These are phyloP conservation scores for Colletotrichum sp. DNA, from an alignment of 2,329 filamentous ascomycete genomes.

Conservation along the genomic window DNA sequence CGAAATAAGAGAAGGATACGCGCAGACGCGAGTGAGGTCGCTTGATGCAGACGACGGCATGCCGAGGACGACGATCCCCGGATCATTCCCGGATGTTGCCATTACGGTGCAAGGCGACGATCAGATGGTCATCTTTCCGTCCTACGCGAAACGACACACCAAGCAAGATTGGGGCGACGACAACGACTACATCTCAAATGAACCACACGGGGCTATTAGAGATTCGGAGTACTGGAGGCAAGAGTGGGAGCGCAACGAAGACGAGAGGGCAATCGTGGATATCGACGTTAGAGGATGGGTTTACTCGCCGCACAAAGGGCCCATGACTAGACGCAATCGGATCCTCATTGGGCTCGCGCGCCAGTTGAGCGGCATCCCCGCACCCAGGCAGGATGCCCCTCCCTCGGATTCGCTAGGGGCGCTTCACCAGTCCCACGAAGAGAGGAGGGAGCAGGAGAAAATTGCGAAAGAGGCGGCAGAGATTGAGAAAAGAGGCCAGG, in stretches of 20 bases:
- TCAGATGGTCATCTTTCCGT: constrained; percentile 94
- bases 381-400: constrained; percentile 52
- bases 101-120: constrained; percentile 82
- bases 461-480: constrained; percentile 78
- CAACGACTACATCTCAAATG: constrained; percentile 35
- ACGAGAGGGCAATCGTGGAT: constrained; percentile 86
- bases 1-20: constrained; percentile 65
- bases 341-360: constrained; percentile 86
- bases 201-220: constrained; percentile 46
- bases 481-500: constrained; percentile 75
- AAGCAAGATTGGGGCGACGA: constrained; percentile 47
- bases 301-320: constrained; percentile 83
- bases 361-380: constrained; percentile 85
- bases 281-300: constrained; percentile 97
- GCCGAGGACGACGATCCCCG: constrained; percentile 62
- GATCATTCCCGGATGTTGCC: constrained; percentile 84
- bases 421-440: constrained; percentile 50
- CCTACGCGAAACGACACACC: constrained; percentile 80
- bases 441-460: constrained; percentile 62
- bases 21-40: constrained; percentile 51
- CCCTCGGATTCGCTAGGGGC: constrained; percentile 25
- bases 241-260: constrained; percentile 81
- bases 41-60: constrained; percentile 37
- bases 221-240: constrained; percentile 78
- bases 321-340: constrained; percentile 85